phyloP scores from a whole-genome alignment of 2,329 filamentous ascomycete species.

The Paecilomyces niveus region DNA sequence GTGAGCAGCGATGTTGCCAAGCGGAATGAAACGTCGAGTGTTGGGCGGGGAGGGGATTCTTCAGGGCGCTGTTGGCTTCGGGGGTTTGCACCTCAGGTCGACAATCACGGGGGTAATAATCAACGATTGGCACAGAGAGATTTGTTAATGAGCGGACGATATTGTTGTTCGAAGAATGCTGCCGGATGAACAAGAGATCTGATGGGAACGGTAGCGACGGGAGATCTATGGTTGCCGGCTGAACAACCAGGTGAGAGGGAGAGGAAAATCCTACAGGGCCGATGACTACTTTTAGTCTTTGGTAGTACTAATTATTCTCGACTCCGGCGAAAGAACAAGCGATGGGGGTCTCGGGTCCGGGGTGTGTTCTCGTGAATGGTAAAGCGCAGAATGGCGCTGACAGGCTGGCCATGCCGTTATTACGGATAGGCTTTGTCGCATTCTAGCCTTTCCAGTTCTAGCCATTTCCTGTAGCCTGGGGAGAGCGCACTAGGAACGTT shows the following conservation, averaged over 20 bases:
- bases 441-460: neutral
- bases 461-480: neutral
- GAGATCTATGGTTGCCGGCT: neutral
- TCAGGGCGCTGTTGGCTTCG: neutral
- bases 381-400: neutral
- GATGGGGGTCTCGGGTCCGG: neutral
- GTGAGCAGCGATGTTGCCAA: neutral
- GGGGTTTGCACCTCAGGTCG: neutral
- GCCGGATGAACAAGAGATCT: neutral
- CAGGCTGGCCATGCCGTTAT: neutral
- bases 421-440: neutral
- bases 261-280: neutral
- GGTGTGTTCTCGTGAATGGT: neutral
- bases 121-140: neutral
- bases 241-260: neutral
- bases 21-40: conserved; percentile 12
- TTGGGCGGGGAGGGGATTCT: conserved; percentile 9
- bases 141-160: neutral
- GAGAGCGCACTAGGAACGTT: neutral
- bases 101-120: neutral
- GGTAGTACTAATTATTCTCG: neutral
- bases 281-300: neutral
- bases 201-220: neutral
- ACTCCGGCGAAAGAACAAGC: neutral
- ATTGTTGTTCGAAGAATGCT: neutral